Percentiles rank a stretch among this genome's conserved stretches.
phyloP scores from a whole-genome alignment of 768 basidiomycete species.

The Coprinellus micaceus region DNA sequence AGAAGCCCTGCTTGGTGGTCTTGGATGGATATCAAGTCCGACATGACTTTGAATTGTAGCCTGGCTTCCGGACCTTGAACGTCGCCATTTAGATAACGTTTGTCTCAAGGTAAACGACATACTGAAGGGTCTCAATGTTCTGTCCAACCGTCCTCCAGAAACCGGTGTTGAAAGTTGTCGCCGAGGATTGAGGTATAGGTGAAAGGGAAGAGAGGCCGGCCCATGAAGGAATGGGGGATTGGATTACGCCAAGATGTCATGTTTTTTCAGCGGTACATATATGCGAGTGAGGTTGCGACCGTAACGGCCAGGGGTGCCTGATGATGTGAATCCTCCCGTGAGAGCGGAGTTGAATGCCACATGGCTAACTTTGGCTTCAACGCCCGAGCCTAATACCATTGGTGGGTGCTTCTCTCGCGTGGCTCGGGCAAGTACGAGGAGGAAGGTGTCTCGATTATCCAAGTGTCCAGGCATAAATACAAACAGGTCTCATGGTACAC shows the following conservation, averaged over 20 bases:
- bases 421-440: too few relatives aligned
- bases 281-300: not conserved
- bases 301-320: not conserved
- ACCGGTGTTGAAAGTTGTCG: not conserved
- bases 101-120: too few relatives aligned
- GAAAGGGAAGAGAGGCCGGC: not conserved
- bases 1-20: slow-evolving; percentile 4
- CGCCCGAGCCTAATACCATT: too few relatives aligned
- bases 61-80: too few relatives aligned
- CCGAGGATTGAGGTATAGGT: not conserved
- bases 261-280: not conserved
- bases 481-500: not conserved
- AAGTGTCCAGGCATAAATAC: not conserved
- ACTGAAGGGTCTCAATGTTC: too few relatives aligned
- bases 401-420: too few relatives aligned
- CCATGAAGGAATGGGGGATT: not conserved
- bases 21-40: not conserved
- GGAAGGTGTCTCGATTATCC: not conserved
- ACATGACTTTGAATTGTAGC: too few relatives aligned
- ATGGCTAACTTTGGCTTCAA: not conserved
- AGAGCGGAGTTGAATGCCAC: not conserved
- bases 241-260: not conserved
- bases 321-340: not conserved
- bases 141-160: too few relatives aligned
- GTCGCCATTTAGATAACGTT: too few relatives aligned